Percentiles rank a stretch among this genome's conserved stretches.
Conservation (phyloP, 805 yeast species). For the Yarrowia porcina region DNA sequence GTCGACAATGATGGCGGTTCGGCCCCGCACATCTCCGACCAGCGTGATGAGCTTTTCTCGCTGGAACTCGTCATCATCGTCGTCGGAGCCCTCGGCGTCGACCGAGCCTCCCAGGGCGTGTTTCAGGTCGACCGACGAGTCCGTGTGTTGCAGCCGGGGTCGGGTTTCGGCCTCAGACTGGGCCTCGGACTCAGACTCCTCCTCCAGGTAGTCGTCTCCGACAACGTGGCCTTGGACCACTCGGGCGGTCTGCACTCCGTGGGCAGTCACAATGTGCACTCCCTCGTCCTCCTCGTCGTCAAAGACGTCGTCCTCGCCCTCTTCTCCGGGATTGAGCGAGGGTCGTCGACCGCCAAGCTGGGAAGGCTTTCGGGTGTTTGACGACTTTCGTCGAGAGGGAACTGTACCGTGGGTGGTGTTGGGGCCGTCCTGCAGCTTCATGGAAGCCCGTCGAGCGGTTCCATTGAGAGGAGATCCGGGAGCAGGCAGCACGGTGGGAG, state of each 20-base stretch:
- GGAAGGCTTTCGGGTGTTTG: constrained; percentile 22
- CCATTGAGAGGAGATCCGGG: constrained; percentile 21
- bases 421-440: constrained; percentile 21
- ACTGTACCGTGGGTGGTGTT: constrained; percentile 25
- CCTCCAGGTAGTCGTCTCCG: constrained; percentile 65
- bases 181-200: constrained; percentile 36
- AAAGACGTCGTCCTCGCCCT: constrained; percentile 22
- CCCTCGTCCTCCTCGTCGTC: constrained; percentile 34
- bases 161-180: not conserved
- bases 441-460: constrained; percentile 18
- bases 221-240: constrained; percentile 96
- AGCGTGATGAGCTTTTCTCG: constrained; percentile 86
- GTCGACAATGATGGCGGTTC: constrained; percentile 90
- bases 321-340: constrained; percentile 32
- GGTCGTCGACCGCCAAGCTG: constrained; percentile 18
- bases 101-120: constrained; percentile 78
- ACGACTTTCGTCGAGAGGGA: constrained; percentile 21
- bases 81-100: constrained; percentile 73
- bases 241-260: constrained; percentile 82
- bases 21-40: constrained; percentile 91
- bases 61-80: constrained; percentile 79
- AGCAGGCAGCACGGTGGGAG: constrained; percentile 15
- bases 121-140: constrained; percentile 32
- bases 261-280: constrained; percentile 31
- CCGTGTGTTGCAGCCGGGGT: constrained; percentile 13